Evolutionary conservation across 78 protist species (phyloP).

Genomic region (Emiliania huxleyi): DNA sequence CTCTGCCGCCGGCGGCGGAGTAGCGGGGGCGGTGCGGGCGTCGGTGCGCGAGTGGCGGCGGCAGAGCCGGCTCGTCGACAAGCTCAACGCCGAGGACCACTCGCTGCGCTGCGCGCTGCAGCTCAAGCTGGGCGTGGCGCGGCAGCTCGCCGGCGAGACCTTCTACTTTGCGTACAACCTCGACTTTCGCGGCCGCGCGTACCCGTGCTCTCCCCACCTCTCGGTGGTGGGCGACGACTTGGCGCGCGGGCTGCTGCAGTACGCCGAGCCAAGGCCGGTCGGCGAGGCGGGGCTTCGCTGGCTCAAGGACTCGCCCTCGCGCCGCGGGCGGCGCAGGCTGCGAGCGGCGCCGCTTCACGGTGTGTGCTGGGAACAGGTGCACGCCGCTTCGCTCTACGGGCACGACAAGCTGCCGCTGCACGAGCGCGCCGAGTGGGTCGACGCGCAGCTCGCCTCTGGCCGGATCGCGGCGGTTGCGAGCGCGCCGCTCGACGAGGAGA

Average conservation of each 20-base stretch:
- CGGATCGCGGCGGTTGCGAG: constrained; percentile 60
- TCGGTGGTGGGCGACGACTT: constrained; percentile 86
- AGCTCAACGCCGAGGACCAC: constrained; percentile 59
- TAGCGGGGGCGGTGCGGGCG: not conserved
- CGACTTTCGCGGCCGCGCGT: constrained; percentile 96
- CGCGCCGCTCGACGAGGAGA: not conserved
- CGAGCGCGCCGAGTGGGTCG: constrained; percentile 66
- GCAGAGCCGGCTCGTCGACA: not conserved
- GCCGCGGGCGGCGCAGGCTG: too few relatives aligned
- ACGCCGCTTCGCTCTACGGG: not conserved
- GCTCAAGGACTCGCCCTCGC: too few relatives aligned
- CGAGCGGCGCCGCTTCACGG: too few relatives aligned
- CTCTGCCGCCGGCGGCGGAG: too few relatives aligned
- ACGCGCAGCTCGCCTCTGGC: constrained; percentile 49
- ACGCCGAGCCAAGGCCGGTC: constrained; percentile 52
- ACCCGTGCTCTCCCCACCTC: constrained; percentile 90
- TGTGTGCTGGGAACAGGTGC: too few relatives aligned
- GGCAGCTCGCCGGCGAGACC: not conserved
- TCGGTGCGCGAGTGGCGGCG: not conserved
- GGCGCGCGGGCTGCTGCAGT: constrained; percentile 75
- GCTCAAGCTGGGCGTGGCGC: constrained; percentile 57
- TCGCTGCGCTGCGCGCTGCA: constrained; percentile 50
- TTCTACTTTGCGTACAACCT: constrained; percentile 87
- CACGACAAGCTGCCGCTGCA: constrained; percentile 26
- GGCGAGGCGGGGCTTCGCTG: constrained; percentile 47